Conservation (phyloP, 441 rosid species). For the Pelargonium citronellum region DNA sequence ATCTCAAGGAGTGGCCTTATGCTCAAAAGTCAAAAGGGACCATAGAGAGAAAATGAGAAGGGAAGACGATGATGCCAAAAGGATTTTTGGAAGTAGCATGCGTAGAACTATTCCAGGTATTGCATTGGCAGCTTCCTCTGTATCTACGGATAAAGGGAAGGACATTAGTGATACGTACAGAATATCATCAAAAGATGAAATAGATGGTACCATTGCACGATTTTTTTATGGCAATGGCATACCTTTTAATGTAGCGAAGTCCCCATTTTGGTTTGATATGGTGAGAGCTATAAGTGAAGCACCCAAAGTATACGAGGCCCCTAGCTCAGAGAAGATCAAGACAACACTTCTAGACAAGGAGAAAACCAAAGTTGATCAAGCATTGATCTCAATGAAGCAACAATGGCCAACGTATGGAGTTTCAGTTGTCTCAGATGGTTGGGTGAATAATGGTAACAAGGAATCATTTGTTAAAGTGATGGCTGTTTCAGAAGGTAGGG, state of each 20-base stretch:
- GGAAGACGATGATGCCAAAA: background rate
- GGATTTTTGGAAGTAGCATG: background rate
- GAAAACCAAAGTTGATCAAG: background rate
- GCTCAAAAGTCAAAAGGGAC: background rate
- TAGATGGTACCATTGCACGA: background rate
- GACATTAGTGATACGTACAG: background rate
- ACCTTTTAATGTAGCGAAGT: constrained; percentile 4
- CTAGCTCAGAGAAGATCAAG: background rate
- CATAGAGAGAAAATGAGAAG: background rate
- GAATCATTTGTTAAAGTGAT: background rate
- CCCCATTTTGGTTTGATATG: constrained; percentile 8
- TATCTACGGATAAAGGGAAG: background rate
- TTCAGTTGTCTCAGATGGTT: constrained; percentile 3
- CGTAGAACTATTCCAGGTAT: background rate
- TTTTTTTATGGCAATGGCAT: constrained; percentile 1
- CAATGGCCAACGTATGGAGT: constrained; percentile 7
- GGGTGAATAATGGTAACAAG: background rate
- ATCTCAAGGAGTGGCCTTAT: constrained; percentile 5
- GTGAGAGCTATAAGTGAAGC: constrained; percentile 8
- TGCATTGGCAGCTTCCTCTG: background rate
- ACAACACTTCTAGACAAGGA: constrained; percentile 4
- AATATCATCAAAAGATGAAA: constrained; percentile 1
- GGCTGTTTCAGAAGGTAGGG: constrained; percentile 5
- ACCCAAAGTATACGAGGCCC: constrained; percentile 1
- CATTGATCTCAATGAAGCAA: background rate